Evolutionary conservation across 2,329 filamentous ascomycete genomes (phyloP), one percentile per base, ranked within the genome.

Genomic region (Fusarium clavum): DNA sequence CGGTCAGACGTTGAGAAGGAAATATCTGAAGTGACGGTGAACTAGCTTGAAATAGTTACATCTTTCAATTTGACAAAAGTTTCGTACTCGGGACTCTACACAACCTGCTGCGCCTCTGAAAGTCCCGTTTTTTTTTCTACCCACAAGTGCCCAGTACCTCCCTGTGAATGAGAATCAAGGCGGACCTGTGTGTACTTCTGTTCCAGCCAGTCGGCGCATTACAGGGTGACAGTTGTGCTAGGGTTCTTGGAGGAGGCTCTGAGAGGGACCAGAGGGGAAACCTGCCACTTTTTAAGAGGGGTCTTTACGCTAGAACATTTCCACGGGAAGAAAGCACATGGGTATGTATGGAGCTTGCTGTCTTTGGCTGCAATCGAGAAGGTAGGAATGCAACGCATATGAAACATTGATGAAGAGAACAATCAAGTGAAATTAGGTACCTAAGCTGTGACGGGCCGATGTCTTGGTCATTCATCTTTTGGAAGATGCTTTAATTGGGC

Each of bases 271-370:
- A 34, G 64, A 69, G 47, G 65, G 61, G 51, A 66, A 65, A 52
- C 55, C 64, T 65, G 51, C 43, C 30, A 48, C 51, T 55, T 32
- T 43, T 30, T 53, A 58, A 27, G 49, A 60, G 45, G 61, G 57
- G 52, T 40, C 48, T 52, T 24, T 11, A 18, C 66, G 61, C 66
- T 70, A 69, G 66, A 69, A 69, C 66, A 56, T 22, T 52, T 27
- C 32, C 18, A 41, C 9, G 9, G 22, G 9, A 40, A 27, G 22
- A 7, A 25, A 52, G 48, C 48, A 40, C 48, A 52, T 52, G 32
- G 30, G 48, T 14, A 29, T 9, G 3, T 27, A 38, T 40, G 18
- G 25, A n/a, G 18, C 12, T 52, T 25, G 11, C 14, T 32, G 12
- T 52, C 48, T 52, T 27, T 52, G 48, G 48, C 22, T 52, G 9